Conservation (phyloP, 2,329 filamentous ascomycete species). For the Ilyonectria robusta region DNA sequence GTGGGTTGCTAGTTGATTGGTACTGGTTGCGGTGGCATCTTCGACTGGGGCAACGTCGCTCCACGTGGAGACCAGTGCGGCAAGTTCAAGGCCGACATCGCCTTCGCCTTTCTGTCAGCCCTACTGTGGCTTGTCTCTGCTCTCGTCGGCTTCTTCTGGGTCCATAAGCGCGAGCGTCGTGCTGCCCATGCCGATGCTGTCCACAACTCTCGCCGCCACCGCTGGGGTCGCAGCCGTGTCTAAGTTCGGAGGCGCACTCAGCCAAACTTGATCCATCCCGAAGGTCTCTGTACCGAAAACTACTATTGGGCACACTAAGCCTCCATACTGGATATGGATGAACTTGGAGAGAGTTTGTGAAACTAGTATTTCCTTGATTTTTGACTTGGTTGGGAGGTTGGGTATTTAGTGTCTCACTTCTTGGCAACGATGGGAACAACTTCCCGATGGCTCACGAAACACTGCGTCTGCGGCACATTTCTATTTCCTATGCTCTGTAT, state of each 20-base stretch:
- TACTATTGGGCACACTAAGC: conserved; percentile 1
- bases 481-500: background rate
- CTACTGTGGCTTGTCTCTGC: conserved; percentile 78
- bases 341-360: background rate
- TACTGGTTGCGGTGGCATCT: conserved; percentile 68
- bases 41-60: conserved; percentile 71
- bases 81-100: conserved; percentile 79
- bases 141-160: conserved; percentile 70
- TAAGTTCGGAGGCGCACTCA: conserved; percentile 46
- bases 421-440: conserved; percentile 13
- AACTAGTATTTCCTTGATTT: conserved; percentile 9
- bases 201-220: conserved; percentile 52
- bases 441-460: conserved; percentile 2
- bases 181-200: conserved; percentile 51
- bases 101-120: conserved; percentile 80
- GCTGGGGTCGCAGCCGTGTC: conserved; percentile 61
- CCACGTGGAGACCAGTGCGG: conserved; percentile 69
- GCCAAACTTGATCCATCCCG: background rate
- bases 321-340: conserved; percentile 9
- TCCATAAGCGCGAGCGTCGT: conserved; percentile 57
- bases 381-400: background rate
- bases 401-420: conserved; percentile 3
- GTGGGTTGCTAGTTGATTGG: conserved; percentile 54
- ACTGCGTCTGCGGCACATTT: background rate
- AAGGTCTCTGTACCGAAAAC: conserved; percentile 20